phyloP scores from a whole-genome alignment of 495 filamentous ascomycete genomes.

The Aspergillus incahuasiensis region DNA sequence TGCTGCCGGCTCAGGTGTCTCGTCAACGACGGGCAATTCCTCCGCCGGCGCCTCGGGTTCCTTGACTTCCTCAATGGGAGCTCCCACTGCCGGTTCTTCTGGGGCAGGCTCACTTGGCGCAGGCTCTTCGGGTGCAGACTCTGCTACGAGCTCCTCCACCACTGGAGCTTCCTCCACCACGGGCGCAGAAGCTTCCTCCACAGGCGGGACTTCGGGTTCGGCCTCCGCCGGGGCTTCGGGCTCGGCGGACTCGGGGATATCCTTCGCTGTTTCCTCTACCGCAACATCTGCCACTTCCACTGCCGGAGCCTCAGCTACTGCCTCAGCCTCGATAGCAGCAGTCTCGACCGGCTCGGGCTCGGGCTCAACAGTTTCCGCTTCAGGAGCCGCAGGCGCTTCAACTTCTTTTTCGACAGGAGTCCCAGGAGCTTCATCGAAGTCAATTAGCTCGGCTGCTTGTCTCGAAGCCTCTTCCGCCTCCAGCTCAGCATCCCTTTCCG shows the following conservation, averaged over 20 bases:
- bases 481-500: conserved; percentile 18
- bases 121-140: not conserved
- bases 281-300: not conserved
- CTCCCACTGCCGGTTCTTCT: conserved; percentile 4
- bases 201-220: not conserved
- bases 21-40: not conserved
- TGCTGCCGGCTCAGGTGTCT: conserved; percentile 3
- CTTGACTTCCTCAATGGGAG: not conserved
- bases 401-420: conserved; percentile 12
- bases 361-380: not conserved
- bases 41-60: conserved; percentile 5
- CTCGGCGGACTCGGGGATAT: not conserved
- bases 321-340: not conserved
- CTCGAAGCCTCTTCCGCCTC: conserved; percentile 12
- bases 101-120: not conserved
- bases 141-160: not conserved
- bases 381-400: conserved; percentile 3
- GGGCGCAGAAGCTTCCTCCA: conserved; percentile 6
- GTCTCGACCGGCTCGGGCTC: conserved; percentile 4
- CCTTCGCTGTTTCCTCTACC: conserved; percentile 9
- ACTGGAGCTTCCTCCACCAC: conserved; percentile 14
- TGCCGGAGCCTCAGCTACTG: not conserved
- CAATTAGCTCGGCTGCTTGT: conserved; percentile 11
- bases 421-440: conserved; percentile 8
- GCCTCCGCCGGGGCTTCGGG: conserved; percentile 11